Evolutionary conservation across 306 rosid genomes (phyloP).

Genomic region (Sophora flavescens): DNA sequence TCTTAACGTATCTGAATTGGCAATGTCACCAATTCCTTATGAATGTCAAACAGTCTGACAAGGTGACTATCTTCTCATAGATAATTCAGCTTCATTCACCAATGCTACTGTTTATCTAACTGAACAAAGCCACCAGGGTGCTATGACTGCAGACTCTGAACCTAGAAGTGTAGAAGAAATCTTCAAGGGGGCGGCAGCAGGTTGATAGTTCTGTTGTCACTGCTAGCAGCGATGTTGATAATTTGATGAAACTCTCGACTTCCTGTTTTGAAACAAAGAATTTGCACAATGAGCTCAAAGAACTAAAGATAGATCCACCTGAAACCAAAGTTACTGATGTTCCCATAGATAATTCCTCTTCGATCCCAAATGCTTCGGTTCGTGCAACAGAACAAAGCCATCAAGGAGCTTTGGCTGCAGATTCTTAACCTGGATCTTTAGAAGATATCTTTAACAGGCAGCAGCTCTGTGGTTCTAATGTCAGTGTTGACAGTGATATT

Average conservation of each 20-base stretch:
- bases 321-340: constrained; percentile 40
- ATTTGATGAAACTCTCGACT: constrained; percentile 31
- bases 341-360: constrained; percentile 43
- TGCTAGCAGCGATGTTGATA: constrained; percentile 42
- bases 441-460: constrained; percentile 28
- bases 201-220: constrained; percentile 39
- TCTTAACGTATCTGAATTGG: constrained; percentile 31
- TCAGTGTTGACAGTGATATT: not conserved
- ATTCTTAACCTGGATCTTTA: constrained; percentile 42
- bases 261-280: constrained; percentile 34
- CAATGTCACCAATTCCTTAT: constrained; percentile 44
- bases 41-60: constrained; percentile 47
- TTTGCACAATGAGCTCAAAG: constrained; percentile 41
- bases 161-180: constrained; percentile 23
- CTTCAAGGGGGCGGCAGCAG: constrained; percentile 16
- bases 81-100: constrained; percentile 50
- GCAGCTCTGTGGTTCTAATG: constrained; percentile 31
- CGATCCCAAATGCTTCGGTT: constrained; percentile 42
- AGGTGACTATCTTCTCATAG: constrained; percentile 45
- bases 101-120: constrained; percentile 9
- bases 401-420: constrained; percentile 25
- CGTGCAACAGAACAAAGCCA: constrained; percentile 43
- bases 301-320: constrained; percentile 37
- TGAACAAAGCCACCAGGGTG: constrained; percentile 43
- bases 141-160: constrained; percentile 28